Percentiles rank a stretch among this genome's conserved stretches.
Conservation (phyloP, 108 stramenopile genomes). For the Nitzschia putrida region DNA sequence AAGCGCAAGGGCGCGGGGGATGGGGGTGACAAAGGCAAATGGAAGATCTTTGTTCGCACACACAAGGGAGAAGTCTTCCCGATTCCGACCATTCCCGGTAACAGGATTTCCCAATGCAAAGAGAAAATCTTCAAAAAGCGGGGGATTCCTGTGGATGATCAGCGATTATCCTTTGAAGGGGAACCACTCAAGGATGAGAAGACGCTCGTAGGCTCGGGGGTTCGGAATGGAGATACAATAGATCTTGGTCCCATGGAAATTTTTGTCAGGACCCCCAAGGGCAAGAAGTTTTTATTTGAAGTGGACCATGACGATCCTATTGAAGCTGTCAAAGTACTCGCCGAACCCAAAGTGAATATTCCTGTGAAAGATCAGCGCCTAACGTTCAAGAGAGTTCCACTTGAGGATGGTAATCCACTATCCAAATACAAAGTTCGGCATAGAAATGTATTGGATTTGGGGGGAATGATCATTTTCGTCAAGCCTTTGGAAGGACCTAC, state of each 20-base stretch:
- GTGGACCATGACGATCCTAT: slow-evolving; percentile 31
- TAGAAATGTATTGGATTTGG: slow-evolving; percentile 23
- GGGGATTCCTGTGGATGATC: slow-evolving; percentile 31
- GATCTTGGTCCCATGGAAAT: slow-evolving; percentile 29
- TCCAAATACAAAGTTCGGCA: slow-evolving; percentile 21
- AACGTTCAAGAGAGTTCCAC: slow-evolving; percentile 14
- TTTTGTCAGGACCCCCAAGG: slow-evolving; percentile 23
- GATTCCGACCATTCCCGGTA: slow-evolving; percentile 13
- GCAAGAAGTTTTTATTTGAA: slow-evolving; percentile 16
- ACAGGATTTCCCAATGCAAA: slow-evolving; percentile 18
- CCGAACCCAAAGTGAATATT: slow-evolving; percentile 3
- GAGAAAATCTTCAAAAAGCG: slow-evolving; percentile 24
- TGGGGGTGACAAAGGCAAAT: slow-evolving; percentile 4
- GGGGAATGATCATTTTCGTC: slow-evolving; percentile 80
- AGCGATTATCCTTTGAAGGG: slow-evolving; percentile 23
- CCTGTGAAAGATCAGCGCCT: slow-evolving; percentile 25
- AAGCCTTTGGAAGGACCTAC: slow-evolving; percentile 91
- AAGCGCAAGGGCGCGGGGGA: slow-evolving; percentile 5
- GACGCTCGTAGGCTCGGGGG: slow-evolving; percentile 28
- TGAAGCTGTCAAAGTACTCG: slow-evolving; percentile 25
- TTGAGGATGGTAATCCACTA: slow-evolving; percentile 17
- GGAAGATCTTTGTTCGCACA: slow-evolving; percentile 16
- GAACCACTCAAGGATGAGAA: slow-evolving; percentile 23
- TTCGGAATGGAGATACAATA: slow-evolving; percentile 38
- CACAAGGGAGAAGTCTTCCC: slow-evolving; percentile 12